Evolutionary conservation across 2,329 filamentous ascomycete species (phyloP), one percentile per base, ranked within the genome.

Genomic region (Fusarium sp.): DNA sequence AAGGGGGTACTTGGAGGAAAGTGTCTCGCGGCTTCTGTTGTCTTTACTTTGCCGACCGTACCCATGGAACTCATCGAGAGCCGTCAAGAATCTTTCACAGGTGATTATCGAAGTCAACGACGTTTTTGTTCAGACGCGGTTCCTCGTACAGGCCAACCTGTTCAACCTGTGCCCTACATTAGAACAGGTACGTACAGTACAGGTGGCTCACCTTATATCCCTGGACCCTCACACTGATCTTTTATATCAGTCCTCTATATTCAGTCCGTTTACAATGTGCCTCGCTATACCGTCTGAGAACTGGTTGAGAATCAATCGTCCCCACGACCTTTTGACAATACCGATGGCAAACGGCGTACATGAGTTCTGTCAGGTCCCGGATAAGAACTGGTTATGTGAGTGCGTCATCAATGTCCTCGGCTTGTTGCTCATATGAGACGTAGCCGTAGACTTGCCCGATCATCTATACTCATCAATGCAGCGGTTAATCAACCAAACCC

Each of bases 71-170:
- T 15, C 17, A 3, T 35, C 1, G n/a, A 35, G n/a, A 4, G 33
- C n/a, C 33, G 23, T 23, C 4, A 35, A 41, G 10, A n/a, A 9
- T 3, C 42, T 59, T 7, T 13, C 56, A 11, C 2, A 53, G 4
- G 41, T 37, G 0, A 44, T 49, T 1, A 32, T 17, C 1, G 43
- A 48, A 15, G 37, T 57, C 6, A 60, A 60, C 4, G 53, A 57
- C n/a, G 47, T 36, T 1, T 60, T 60, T n/a, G 6, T 52, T 9
- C 47, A 51, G 6, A 57, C 56, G 10, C 36, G 33, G 8, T 11
- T 60, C 14, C 41, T 60, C 6, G 52, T 53, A 2, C 53, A 57
- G 13, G 56, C 11, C 37, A 41, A 52, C 9, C 11, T 60, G 3
- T 23, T 57, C 37, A 57, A 57, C 9, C 31, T 57, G 9, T 15